Percentiles rank a stretch among this genome's conserved stretches.
phyloP scores from a whole-genome alignment of 768 basidiomycete species.

The Termitomyces sp. region DNA sequence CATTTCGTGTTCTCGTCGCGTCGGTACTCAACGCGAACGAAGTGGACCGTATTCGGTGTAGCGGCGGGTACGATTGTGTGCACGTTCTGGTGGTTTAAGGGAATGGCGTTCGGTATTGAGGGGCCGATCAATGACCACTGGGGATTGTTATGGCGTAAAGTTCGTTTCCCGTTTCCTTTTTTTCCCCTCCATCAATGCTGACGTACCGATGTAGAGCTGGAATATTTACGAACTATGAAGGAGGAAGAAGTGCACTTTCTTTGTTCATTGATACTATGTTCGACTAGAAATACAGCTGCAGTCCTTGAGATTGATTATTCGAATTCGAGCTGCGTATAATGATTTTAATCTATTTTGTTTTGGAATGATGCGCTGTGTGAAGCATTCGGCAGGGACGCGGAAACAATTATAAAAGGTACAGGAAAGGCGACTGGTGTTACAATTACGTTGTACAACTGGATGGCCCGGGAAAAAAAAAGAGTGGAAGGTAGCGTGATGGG shows the following conservation, averaged over 20 bases:
- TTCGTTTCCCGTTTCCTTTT: slow-evolving; percentile 19
- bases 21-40: slow-evolving; percentile 56
- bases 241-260: neutral
- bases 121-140: slow-evolving; percentile 78
- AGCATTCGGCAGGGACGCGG: neutral
- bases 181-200: neutral
- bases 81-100: slow-evolving; percentile 96
- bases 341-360: slow-evolving; percentile 9
- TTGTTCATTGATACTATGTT: slow-evolving; percentile 2
- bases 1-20: slow-evolving; percentile 86
- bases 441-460: neutral
- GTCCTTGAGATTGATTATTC: neutral
- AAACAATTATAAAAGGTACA: neutral
- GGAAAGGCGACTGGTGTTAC: neutral
- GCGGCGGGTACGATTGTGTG: slow-evolving; percentile 53
- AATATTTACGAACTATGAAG: slow-evolving; percentile 23
- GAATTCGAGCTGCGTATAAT: slow-evolving; percentile 15
- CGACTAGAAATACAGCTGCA: slow-evolving; percentile 3
- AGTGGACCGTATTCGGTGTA: slow-evolving; percentile 66
- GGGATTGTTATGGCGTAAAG: slow-evolving; percentile 77
- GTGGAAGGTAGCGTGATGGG: neutral
- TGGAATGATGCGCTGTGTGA: neutral
- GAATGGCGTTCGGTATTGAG: slow-evolving; percentile 85
- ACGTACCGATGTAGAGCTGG: slow-evolving; percentile 19
- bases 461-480: neutral